A percentile compares a stretch with the other conserved stretches of the same genome.
These are phyloP conservation scores for Crinitomyces ghanaensis DNA, from an alignment of 805 yeast species.

Conservation along the genomic window DNA sequence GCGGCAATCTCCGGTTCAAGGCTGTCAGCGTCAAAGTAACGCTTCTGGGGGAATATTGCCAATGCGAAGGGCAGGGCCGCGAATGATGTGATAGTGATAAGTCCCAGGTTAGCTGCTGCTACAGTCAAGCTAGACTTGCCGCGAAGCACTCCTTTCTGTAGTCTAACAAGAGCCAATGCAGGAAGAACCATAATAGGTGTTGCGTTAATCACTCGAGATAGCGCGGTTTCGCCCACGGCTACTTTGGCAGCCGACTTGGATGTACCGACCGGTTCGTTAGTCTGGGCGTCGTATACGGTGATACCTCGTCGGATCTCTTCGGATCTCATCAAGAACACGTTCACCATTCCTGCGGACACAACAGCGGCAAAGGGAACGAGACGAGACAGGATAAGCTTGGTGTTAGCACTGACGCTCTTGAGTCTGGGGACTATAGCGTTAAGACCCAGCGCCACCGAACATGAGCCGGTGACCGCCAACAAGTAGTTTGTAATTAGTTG, in stretches of 20 bases:
- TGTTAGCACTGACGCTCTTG: slow-evolving; percentile 52
- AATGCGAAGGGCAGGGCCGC: slow-evolving; percentile 87
- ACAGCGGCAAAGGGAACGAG: slow-evolving; percentile 98
- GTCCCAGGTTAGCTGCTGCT: slow-evolving; percentile 67
- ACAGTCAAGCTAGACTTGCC: slow-evolving; percentile 57
- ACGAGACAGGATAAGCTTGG: slow-evolving; percentile 66
- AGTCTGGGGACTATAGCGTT: slow-evolving; percentile 84
- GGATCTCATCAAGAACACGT: slow-evolving; percentile 93
- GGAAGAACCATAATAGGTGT: slow-evolving; percentile 97
- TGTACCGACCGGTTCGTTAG: slow-evolving; percentile 37
- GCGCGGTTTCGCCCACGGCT: slow-evolving; percentile 97
- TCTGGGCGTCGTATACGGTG: slow-evolving; percentile 28
- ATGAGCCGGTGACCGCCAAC: slow-evolving; percentile 87
- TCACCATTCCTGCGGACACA: slow-evolving; percentile 91
- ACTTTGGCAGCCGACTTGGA: slow-evolving; percentile 79
- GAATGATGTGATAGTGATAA: slow-evolving; percentile 77
- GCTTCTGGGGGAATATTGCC: slow-evolving; percentile 90
- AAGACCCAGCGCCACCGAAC: slow-evolving; percentile 90
- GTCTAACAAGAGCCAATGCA: slow-evolving; percentile 66
- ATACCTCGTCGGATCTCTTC: slow-evolving; percentile 67
- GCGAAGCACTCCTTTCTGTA: slow-evolving; percentile 60
- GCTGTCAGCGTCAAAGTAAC: slow-evolving; percentile 42
- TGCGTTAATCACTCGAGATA: slow-evolving; percentile 88
- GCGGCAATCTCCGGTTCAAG: slow-evolving; percentile 56
- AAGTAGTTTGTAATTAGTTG: slow-evolving; percentile 73